These are phyloP conservation scores for Auxenochlorella pyrenoidosa DNA, from an alignment of 139 green algal species.

Conservation along the genomic window DNA sequence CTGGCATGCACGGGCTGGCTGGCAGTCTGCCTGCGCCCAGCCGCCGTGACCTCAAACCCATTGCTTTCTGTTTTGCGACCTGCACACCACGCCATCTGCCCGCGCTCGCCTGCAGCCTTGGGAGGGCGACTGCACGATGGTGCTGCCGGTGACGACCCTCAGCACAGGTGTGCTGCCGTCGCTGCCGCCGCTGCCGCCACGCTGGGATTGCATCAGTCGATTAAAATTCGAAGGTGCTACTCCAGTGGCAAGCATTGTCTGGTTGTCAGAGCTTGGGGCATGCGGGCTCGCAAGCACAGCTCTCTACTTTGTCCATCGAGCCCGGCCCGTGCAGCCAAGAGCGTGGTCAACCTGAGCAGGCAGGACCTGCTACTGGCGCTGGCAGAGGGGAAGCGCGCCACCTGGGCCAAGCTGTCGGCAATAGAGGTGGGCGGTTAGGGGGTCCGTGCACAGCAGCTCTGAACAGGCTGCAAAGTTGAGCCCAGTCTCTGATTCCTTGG, in stretches of 20 bases:
- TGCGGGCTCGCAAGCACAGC: too few species aligned
- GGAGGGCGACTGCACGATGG: slow-evolving; percentile 95
- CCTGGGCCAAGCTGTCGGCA: slow-evolving; percentile 88
- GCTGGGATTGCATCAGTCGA: too few species aligned
- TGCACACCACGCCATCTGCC: background rate
- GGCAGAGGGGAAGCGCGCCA: slow-evolving; percentile 71
- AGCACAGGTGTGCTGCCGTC: slow-evolving; percentile 7
- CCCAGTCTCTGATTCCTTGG: too few species aligned
- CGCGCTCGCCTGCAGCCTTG: slow-evolving; percentile 65
- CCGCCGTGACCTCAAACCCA: too few species aligned
- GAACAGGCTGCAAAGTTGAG: too few species aligned
- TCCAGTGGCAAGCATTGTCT: too few species aligned
- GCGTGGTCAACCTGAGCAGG: slow-evolving; percentile 50
- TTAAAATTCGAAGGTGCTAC: too few species aligned
- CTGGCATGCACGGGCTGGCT: too few species aligned
- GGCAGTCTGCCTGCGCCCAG: too few species aligned
- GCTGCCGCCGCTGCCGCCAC: slow-evolving; percentile 89
- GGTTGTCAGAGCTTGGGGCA: too few species aligned
- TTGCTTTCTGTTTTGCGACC: too few species aligned
- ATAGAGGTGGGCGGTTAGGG: slow-evolving; percentile 66
- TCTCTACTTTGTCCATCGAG: too few species aligned
- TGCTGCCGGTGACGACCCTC: slow-evolving; percentile 63
- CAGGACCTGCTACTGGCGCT: slow-evolving; percentile 38
- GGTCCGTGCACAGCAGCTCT: slow-evolving; percentile 27
- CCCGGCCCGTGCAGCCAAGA: background rate